Conservation (phyloP, 495 filamentous ascomycete species). For the Tuber magnatum region DNA sequence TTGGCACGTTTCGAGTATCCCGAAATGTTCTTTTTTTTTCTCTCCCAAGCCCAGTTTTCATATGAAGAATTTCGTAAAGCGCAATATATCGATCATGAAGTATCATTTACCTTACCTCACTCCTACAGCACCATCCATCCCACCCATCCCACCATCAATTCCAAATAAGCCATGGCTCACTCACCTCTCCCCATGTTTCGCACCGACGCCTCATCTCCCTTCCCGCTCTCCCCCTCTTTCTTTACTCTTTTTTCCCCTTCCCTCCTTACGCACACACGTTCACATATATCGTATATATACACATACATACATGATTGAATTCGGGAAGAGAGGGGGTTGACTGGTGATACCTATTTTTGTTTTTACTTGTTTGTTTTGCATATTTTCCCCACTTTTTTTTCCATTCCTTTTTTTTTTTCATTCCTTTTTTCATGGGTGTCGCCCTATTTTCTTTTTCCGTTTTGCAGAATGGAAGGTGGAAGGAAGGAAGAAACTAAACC, state of each 20-base stretch:
- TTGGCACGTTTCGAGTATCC: background rate
- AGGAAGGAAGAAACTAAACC: background rate
- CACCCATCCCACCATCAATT: background rate
- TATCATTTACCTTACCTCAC: conserved; percentile 3
- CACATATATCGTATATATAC: background rate
- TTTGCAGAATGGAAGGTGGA: conserved; percentile 4
- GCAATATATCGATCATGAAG: conserved; percentile 4
- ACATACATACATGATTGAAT: background rate
- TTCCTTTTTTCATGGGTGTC: background rate
- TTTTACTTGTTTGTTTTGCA: background rate
- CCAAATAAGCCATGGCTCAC: background rate
- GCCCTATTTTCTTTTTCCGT: background rate
- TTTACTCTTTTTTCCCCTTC: background rate
- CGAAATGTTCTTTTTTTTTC: background rate
- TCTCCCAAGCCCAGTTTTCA: background rate
- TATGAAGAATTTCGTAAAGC: background rate
- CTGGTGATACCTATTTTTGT: background rate
- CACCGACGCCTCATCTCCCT: conserved; percentile 4
- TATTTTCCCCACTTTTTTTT: background rate
- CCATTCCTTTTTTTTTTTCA: background rate
- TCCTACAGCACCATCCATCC: background rate
- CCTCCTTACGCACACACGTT: background rate
- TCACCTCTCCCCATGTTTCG: background rate
- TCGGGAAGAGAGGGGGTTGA: background rate
- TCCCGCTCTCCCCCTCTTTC: background rate